Evolutionary conservation across 2,329 filamentous ascomycete genomes (phyloP), one percentile per base, ranked within the genome.

Genomic region (Stylonectria norvegica): DNA sequence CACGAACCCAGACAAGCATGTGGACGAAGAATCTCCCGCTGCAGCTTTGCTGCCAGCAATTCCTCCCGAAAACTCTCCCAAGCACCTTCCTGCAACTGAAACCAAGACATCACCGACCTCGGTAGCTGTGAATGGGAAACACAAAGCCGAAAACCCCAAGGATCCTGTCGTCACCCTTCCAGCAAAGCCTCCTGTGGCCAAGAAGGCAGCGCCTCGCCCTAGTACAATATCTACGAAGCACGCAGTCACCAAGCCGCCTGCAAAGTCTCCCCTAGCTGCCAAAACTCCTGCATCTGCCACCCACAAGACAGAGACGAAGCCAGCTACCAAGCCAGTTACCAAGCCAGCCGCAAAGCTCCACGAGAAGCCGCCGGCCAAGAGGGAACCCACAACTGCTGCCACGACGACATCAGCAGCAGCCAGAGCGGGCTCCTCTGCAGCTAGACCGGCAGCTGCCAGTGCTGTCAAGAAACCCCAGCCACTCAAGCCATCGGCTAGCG

Each of bases 391-490:
- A n/a, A n/a, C n/a, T n/a, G 16, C 15, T 19, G 16, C 16, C 10
- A 32, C 30, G 7, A 18, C 30, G 7, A n/a, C n/a, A n/a, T n/a
- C n/a, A 10, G 16, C 55, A 4, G 40, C 59, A 18, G 22, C 55
- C 20, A 55, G 56, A 23, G 31, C 55, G 7, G 39, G 59, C 10
- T 36, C 49, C 10, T 37, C 50, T 19, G 33, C 40, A 9, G 41
- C 61, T 20, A 68, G 62, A 38, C 30, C 65, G 3, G 48, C 63
- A 2, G 47, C 58, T 22, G 50, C 66, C 3, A 59, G 62, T 17
- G 46, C 62, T 12, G 50, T 49, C 18, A 73, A 71, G 53, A 78
- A 70, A 45, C 68, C 70, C 7, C 58, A 66, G 8, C 56, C 70
- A 3, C 52, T 71, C 22, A 70, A 71, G 33, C 49, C 61, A 2